phyloP scores from a whole-genome alignment of 2,329 filamentous ascomycete species.

The Pseudodiploospora longispora region DNA sequence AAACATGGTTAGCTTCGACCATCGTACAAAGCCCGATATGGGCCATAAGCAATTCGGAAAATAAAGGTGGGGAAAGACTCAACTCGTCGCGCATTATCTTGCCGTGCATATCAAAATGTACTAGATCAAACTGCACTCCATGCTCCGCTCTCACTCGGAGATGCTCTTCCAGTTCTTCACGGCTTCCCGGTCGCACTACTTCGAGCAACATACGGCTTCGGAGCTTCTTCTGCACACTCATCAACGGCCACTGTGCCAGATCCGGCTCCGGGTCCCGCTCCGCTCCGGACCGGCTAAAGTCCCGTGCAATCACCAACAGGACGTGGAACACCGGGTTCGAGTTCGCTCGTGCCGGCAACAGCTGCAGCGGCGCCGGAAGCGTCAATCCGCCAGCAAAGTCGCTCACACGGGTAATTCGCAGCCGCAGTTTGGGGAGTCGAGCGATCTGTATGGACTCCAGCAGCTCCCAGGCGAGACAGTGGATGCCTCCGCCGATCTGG shows the following conservation, averaged over 20 bases:
- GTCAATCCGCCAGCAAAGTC: conserved; percentile 13
- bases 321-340: conserved; percentile 13
- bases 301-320: conserved; percentile 20
- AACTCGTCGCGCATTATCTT: conserved; percentile 17
- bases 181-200: conserved; percentile 17
- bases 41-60: background rate
- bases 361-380: conserved; percentile 6
- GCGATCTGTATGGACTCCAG: conserved; percentile 14
- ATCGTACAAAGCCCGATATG: too few species aligned
- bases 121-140: conserved; percentile 17
- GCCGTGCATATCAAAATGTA: conserved; percentile 22
- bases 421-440: conserved; percentile 12
- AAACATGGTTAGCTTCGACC: background rate
- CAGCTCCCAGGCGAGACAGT: conserved; percentile 22
- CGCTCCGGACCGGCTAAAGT: conserved; percentile 17
- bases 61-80: conserved; percentile 4
- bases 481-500: conserved; percentile 10
- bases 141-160: conserved; percentile 12
- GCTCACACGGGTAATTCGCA: conserved; percentile 18
- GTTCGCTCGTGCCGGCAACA: conserved; percentile 14
- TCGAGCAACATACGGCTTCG: conserved; percentile 17
- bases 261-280: conserved; percentile 21
- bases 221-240: conserved; percentile 20
- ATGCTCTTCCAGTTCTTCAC: conserved; percentile 17
- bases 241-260: conserved; percentile 21